Conservation (phyloP, 768 basidiomycete species). For the Phanerodontia chrysosporium region DNA sequence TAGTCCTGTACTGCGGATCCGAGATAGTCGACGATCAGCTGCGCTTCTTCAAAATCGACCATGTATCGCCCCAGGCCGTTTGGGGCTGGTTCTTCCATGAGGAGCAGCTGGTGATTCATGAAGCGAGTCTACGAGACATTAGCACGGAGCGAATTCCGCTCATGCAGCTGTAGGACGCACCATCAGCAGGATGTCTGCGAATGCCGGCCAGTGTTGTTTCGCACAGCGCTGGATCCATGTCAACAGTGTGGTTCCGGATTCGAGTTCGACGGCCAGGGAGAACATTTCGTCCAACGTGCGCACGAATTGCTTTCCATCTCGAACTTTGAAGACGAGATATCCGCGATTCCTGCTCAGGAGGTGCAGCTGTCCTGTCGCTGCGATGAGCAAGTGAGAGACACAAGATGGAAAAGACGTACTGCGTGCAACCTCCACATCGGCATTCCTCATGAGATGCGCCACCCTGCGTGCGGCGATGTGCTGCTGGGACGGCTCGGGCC, state of each 20-base stretch:
- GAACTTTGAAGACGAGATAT: background rate
- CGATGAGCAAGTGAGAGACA: background rate
- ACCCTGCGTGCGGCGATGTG: no score
- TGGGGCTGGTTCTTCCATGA: background rate
- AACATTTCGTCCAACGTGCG: background rate
- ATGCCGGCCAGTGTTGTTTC: background rate
- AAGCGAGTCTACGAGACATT: background rate
- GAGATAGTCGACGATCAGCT: background rate
- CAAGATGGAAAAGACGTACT: background rate
- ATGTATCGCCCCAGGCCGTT: background rate
- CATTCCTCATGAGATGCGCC: background rate
- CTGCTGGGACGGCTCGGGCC: no score
- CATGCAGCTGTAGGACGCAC: background rate
- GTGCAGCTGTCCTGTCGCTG: background rate
- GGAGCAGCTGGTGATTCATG: background rate
- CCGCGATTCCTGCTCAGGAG: background rate
- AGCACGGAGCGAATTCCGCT: background rate
- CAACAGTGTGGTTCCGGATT: background rate
- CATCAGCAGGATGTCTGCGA: background rate
- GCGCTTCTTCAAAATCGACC: background rate
- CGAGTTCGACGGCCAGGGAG: background rate
- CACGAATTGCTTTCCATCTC: background rate
- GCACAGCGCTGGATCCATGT: background rate
- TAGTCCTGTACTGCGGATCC: background rate
- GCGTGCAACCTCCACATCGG: background rate